Evolutionary conservation across 2,329 filamentous ascomycete species (phyloP), one percentile per base, ranked within the genome.

Genomic region (Passalora sequoiae): DNA sequence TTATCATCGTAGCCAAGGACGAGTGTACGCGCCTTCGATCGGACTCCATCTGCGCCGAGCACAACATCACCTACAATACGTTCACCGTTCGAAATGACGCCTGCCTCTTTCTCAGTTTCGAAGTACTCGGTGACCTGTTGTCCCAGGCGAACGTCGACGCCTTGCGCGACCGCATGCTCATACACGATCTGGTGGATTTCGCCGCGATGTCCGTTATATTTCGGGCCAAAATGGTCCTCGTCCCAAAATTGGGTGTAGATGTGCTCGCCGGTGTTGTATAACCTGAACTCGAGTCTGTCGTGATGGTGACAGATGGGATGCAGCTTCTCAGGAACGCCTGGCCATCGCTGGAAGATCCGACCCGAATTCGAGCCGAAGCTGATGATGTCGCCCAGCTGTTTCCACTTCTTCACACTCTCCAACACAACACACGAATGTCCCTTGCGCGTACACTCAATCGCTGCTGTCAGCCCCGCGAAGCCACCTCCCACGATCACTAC

Each of bases 361-460:
- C 77, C 76, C 9, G 70, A 76, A 51, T 82, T 82, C 36, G 75
- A 68, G 2, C 78, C 77, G 49, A 80, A 80, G 9, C 74, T 76
- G 49, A 81, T 81, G 49, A 81, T 80, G 62, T 81, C 76, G 40
- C 78, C 79, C 0, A 82, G 69, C 41, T 54, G 50, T 53, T 80
- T 82, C 42, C 81, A 70, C 41, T 73, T 71, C 6, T 63, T 62
- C 46, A 80, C 80, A 1, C 72, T 69, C 54, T 81, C 78, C 58
- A 80, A 78, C 47, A 82, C 70, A 42, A 71, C 64, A 13, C 79
- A 77, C 9, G 70, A 66, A 57, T 81, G 79, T 12, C 79, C 79
- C 50, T 81, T 76, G 12, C 76, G 72, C 48, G 76, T 71, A 55
- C 77, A 80, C 62, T 83, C 79, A 48, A 83, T 78, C 30, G 78